phyloP scores from a whole-genome alignment of 2,329 filamentous ascomycete genomes.

The Aaosphaeria arxii region DNA sequence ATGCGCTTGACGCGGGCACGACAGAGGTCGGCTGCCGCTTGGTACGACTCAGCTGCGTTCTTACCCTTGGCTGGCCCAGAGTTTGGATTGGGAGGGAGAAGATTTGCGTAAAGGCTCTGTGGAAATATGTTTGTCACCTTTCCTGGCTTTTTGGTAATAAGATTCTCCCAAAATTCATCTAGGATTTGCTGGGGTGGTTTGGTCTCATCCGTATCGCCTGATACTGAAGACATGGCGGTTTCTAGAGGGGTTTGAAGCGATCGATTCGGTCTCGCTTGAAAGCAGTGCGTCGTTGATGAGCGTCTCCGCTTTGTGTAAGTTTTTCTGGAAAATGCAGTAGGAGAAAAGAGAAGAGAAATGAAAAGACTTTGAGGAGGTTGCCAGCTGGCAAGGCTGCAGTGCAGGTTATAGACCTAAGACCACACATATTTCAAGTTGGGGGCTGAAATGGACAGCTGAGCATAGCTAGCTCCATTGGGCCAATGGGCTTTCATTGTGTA shows the following conservation, averaged over 20 bases:
- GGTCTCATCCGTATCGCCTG: constrained; percentile 9
- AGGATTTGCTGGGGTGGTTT: constrained; percentile 59
- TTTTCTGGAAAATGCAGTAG: background rate
- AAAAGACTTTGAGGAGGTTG: background rate
- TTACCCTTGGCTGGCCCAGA: constrained; percentile 56
- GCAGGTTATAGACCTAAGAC: no score
- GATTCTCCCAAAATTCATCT: constrained; percentile 69
- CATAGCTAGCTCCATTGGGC: no score
- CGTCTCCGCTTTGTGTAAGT: no score
- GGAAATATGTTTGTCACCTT: constrained; percentile 71
- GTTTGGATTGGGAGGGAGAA: constrained; percentile 32
- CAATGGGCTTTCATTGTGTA: no score
- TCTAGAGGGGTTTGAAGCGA: background rate
- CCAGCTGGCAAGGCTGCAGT: no score
- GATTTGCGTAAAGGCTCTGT: constrained; percentile 59
- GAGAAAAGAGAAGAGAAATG: background rate
- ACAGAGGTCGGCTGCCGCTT: constrained; percentile 68
- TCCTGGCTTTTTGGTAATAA: constrained; percentile 66
- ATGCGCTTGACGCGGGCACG: constrained; percentile 56
- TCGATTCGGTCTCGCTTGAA: no score
- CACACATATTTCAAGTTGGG: no score
- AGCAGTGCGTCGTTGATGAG: no score
- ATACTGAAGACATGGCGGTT: constrained; percentile 6
- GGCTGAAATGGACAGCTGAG: no score
- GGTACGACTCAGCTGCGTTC: constrained; percentile 64